Evolutionary conservation across 2,329 filamentous ascomycete species (phyloP), one percentile per base, ranked within the genome.

Genomic region (Elsinoe necatrix): DNA sequence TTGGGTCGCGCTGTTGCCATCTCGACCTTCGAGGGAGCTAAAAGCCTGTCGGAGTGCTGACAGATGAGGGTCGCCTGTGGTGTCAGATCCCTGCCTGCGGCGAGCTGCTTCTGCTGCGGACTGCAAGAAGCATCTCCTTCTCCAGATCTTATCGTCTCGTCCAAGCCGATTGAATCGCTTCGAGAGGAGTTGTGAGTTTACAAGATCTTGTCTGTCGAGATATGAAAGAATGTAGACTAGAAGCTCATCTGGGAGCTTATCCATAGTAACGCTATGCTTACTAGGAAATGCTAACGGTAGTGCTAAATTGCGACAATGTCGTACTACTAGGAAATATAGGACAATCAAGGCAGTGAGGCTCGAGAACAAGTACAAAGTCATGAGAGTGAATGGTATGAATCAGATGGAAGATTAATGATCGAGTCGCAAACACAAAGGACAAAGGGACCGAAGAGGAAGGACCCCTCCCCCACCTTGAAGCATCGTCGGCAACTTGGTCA

Each of bases 141-240:
- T 85, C 91, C 91, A 96, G 34, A 92, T 74, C 37, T 77, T 79
- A 63, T 86, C 80, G 67, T 95, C 89, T 57, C 89, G 83, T 37
- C 82, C 85, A 41, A 93, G 75, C 27, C 74, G 70, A 25, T 84
- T 78, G 58, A 92, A 80, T 43, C 76, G 78, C 61, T 77, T 81
- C 23, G 83, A 92, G 11, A 89, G 81, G 18, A 80, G 77, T 70
- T 91, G 88, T 31, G 92, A 73, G 56, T 71, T 77, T 57, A 85
- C 80, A 59, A 91, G 78, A 61, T 89, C 81, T 41, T 68, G 65
- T 14, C 83, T 77, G n/a, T 81, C 75, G 60, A 90, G 79, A 74
- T 72, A 75, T 5, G 69, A 67, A 43, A 74, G 61, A 45, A 76
- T 71, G 9, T 72, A 68, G 41, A 76, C 68, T 45, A 76, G 61